Evolutionary conservation across 164 flowering plant genomes (phyloP).

Genomic region (Pachysandra terminalis): DNA sequence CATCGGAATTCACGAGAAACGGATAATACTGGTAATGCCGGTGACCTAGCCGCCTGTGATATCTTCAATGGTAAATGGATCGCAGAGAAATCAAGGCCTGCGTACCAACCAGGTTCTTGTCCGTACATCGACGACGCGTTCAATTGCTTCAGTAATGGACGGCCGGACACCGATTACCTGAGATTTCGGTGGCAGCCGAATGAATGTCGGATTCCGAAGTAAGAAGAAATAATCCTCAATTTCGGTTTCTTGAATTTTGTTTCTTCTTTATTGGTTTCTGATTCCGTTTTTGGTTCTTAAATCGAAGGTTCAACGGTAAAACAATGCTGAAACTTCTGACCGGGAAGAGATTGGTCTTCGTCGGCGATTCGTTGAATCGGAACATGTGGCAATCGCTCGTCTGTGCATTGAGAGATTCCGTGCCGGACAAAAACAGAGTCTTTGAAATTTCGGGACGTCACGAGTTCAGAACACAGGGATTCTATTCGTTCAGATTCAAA

Average conservation of each 20-base stretch:
- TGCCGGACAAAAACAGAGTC: slow-evolving; percentile 31
- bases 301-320: slow-evolving; percentile 44
- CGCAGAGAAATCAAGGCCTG: slow-evolving; percentile 32
- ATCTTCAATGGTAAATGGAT: slow-evolving; percentile 58
- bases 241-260: background rate
- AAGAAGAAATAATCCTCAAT: background rate
- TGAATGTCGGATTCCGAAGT: slow-evolving; percentile 50
- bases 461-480: slow-evolving; percentile 41
- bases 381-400: slow-evolving; percentile 74
- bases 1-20: slow-evolving; percentile 13
- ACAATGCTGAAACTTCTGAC: slow-evolving; percentile 48
- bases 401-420: slow-evolving; percentile 38
- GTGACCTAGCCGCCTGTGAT: slow-evolving; percentile 39
- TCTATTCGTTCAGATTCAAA: slow-evolving; percentile 47
- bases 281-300: background rate
- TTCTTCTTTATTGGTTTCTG: too few relatives aligned
- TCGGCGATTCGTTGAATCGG: slow-evolving; percentile 63
- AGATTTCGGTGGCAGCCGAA: slow-evolving; percentile 47
- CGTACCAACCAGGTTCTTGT: slow-evolving; percentile 52
- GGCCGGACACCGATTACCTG: slow-evolving; percentile 40
- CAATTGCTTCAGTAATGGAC: slow-evolving; percentile 53
- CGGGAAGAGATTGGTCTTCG: slow-evolving; percentile 58
- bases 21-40: background rate
- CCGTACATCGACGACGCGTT: slow-evolving; percentile 54
- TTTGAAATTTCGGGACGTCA: slow-evolving; percentile 37